phyloP scores from a whole-genome alignment of 148 eudicot genomes.

The Vaccinium corymbosum region DNA sequence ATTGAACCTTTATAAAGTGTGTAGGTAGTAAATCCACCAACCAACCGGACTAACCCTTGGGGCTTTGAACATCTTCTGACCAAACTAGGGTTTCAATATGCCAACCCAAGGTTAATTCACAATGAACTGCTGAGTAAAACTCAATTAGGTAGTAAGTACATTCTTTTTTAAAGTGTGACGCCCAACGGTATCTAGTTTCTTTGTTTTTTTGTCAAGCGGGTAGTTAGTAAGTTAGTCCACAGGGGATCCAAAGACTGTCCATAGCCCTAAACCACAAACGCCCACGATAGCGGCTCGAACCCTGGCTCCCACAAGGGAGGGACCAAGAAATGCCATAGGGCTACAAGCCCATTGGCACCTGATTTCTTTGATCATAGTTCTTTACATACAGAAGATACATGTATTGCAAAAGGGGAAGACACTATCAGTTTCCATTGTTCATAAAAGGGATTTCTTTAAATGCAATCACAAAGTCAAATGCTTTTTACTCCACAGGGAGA shows the following conservation, averaged over 20 bases:
- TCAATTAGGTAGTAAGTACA: neutral
- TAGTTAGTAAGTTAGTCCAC: too few relatives aligned
- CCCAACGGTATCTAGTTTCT: neutral
- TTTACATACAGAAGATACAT: neutral
- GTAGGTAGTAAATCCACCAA: too few relatives aligned
- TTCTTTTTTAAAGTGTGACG: neutral
- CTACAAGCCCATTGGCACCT: neutral
- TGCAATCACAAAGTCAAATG: conserved; percentile 13
- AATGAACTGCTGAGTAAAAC: neutral
- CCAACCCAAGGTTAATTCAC: neutral
- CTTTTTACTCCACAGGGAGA: conserved; percentile 15
- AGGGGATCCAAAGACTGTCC: too few relatives aligned
- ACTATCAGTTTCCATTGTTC: neutral
- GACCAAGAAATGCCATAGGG: too few relatives aligned
- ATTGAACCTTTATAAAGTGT: too few relatives aligned
- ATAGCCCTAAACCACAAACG: too few relatives aligned
- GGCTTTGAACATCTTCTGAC: too few relatives aligned
- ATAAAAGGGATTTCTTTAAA: neutral
- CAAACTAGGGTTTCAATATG: conserved; percentile 1
- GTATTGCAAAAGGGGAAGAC: neutral
- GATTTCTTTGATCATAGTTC: neutral
- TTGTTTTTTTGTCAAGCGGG: too few relatives aligned
- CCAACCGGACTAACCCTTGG: too few relatives aligned
- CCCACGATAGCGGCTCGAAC: too few relatives aligned
- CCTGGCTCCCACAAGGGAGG: too few relatives aligned